These are phyloP conservation scores for Lachnellula subtilissima DNA, from an alignment of 2,329 filamentous ascomycete genomes.

Conservation along the genomic window DNA sequence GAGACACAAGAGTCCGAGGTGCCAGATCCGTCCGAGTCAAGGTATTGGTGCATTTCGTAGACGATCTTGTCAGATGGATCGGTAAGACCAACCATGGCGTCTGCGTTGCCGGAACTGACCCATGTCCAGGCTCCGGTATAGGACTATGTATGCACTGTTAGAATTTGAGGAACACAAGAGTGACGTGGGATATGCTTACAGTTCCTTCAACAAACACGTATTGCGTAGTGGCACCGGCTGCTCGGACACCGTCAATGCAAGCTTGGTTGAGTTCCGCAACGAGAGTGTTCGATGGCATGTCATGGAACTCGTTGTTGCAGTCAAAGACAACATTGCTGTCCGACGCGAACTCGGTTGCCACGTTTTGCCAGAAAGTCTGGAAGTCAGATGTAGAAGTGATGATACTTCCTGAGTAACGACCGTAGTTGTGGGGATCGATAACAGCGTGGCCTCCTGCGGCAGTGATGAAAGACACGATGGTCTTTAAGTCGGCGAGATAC, in stretches of 20 bases:
- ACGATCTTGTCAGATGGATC: conserved; percentile 50
- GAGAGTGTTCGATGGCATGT: conserved; percentile 35
- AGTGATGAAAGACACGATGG: conserved; percentile 37
- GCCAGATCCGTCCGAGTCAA: conserved; percentile 51
- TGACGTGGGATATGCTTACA: neutral
- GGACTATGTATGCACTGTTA: neutral
- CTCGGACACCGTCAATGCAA: conserved; percentile 40
- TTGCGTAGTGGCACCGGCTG: conserved; percentile 42
- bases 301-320: conserved; percentile 43
- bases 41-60: conserved; percentile 60
- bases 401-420: conserved; percentile 41
- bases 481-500: conserved; percentile 30
- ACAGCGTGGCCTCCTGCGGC: conserved; percentile 43
- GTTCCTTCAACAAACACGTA: conserved; percentile 57
- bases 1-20: conserved; percentile 46
- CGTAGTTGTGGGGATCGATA: conserved; percentile 47
- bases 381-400: conserved; percentile 35
- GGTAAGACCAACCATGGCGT: conserved; percentile 41
- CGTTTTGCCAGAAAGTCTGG: conserved; percentile 37
- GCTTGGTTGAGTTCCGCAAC: conserved; percentile 41
- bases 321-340: conserved; percentile 38
- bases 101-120: conserved; percentile 36
- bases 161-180: neutral
- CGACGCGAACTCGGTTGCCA: conserved; percentile 34
- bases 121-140: conserved; percentile 25